Percentiles rank a stretch among this genome's conserved stretches.
These are phyloP conservation scores for Paecilomyces variotii DNA, from an alignment of 2,329 filamentous ascomycete species.

Conservation along the genomic window DNA sequence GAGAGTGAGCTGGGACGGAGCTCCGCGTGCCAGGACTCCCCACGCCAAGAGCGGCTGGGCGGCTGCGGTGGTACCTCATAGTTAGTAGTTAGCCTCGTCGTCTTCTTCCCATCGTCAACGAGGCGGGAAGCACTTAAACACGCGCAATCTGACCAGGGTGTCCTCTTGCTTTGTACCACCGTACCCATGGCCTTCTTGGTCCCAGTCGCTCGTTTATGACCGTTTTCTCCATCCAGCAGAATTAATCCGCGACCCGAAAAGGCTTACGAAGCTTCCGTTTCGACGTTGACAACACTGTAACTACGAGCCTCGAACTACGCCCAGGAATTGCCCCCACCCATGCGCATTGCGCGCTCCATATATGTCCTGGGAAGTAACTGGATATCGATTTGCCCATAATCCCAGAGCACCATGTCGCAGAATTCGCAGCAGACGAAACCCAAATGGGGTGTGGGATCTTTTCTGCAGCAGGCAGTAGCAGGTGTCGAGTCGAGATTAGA, in stretches of 20 bases:
- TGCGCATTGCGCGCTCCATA: constrained; percentile 1
- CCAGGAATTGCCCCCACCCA: background rate
- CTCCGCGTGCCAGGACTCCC: background rate
- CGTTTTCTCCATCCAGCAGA: background rate
- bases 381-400: constrained; percentile 5
- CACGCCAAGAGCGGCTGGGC: background rate
- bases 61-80: background rate
- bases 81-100: background rate
- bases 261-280: background rate
- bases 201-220: background rate
- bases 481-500: constrained; percentile 91
- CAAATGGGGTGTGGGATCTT: constrained; percentile 60
- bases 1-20: constrained; percentile 1
- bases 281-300: background rate
- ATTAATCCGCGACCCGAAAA: background rate
- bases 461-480: constrained; percentile 83
- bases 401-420: constrained; percentile 22
- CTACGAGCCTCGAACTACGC: background rate
- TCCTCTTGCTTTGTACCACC: background rate
- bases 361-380: constrained; percentile 10
- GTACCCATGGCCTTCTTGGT: background rate
- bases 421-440: constrained; percentile 40
- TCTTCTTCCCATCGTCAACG: background rate
- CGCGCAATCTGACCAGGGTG: background rate
- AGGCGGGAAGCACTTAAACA: background rate